Percentiles rank a stretch among this genome's conserved stretches.
Conservation (phyloP, 108 stramenopile species). For the Seminavis robusta region DNA sequence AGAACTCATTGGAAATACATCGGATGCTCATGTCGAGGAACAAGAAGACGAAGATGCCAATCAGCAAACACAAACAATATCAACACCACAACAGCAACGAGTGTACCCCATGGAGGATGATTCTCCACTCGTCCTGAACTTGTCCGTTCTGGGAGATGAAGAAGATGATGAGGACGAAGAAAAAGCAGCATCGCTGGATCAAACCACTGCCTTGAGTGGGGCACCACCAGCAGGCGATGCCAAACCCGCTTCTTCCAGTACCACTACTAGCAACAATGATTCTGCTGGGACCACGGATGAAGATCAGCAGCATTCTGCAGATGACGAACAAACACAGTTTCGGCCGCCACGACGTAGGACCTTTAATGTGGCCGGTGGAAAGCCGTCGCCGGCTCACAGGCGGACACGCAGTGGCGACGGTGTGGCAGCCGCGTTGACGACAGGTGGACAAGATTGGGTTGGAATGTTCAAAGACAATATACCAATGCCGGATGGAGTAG, state of each 20-base stretch:
- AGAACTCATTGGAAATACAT: constrained; percentile 4
- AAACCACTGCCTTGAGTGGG: background rate
- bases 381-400: background rate
- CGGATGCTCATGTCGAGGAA: background rate
- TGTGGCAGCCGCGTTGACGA: constrained; percentile 45
- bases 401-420: constrained; percentile 58
- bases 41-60: background rate
- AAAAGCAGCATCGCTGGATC: background rate
- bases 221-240: background rate
- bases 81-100: background rate
- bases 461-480: constrained; percentile 51
- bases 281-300: constrained; percentile 12
- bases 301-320: constrained; percentile 8
- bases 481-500: constrained; percentile 27
- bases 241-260: background rate
- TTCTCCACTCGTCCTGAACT: constrained; percentile 22
- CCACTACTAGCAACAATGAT: no score
- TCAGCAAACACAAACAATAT: background rate
- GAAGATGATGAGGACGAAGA: background rate
- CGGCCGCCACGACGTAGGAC: background rate
- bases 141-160: constrained; percentile 29
- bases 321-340: constrained; percentile 20
- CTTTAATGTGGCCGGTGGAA: background rate
- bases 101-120: constrained; percentile 3
- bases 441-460: constrained; percentile 49